Evolutionary conservation across 2,329 filamentous ascomycete genomes (phyloP).

Genomic region (Aspergillus neoniger): DNA sequence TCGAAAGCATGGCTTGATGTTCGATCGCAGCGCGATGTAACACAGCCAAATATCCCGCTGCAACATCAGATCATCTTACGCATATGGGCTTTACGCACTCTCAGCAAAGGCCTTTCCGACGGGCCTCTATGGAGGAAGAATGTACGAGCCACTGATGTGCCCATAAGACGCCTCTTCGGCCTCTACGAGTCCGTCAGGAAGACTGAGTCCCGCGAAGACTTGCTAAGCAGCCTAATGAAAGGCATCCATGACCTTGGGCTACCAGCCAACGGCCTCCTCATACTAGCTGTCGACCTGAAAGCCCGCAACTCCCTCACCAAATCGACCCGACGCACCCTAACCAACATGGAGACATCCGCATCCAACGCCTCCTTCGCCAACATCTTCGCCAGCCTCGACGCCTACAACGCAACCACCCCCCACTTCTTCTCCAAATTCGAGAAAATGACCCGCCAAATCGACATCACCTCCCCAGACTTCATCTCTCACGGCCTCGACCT

Average conservation of each 20-base stretch:
- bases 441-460: conserved; percentile 32
- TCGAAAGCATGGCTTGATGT: conserved; percentile 31
- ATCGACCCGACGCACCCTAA: conserved; percentile 26
- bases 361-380: conserved; percentile 29
- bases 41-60: conserved; percentile 11
- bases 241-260: conserved; percentile 33
- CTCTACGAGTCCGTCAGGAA: conserved; percentile 29
- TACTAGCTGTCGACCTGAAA: conserved; percentile 31
- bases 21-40: not conserved
- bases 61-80: conserved; percentile 36
- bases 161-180: conserved; percentile 28
- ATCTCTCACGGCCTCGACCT: conserved; percentile 33
- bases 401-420: conserved; percentile 28
- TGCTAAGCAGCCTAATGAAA: conserved; percentile 31
- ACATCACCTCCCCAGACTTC: conserved; percentile 38
- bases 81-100: conserved; percentile 34
- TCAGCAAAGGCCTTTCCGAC: conserved; percentile 26
- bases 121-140: conserved; percentile 23
- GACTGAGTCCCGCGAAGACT: conserved; percentile 18
- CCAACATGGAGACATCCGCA: conserved; percentile 28
- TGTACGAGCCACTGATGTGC: conserved; percentile 23
- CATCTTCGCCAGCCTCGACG: conserved; percentile 29
- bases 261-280: conserved; percentile 33
- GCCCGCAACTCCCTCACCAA: conserved; percentile 26
- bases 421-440: conserved; percentile 35